Percentiles rank a stretch among this genome's conserved stretches.
These are phyloP conservation scores for Chlorella sp. DNA, from an alignment of 139 green algal genomes.

Conservation along the genomic window DNA sequence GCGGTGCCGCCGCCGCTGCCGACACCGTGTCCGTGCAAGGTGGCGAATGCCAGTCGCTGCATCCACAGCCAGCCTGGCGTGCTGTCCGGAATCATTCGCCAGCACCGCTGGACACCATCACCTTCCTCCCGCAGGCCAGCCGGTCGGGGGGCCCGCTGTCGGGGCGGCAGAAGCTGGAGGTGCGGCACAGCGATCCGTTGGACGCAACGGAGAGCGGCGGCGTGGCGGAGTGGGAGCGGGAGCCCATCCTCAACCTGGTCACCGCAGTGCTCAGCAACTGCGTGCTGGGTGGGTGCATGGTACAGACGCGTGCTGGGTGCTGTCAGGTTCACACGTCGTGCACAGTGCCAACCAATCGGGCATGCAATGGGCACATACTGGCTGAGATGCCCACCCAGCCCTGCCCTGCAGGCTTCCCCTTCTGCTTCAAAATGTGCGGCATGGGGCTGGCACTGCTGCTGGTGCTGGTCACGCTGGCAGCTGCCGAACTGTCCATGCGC, in stretches of 20 bases:
- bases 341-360: not conserved
- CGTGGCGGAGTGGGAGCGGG: constrained; percentile 10
- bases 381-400: not conserved
- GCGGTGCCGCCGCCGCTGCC: no score
- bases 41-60: no score
- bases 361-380: not conserved
- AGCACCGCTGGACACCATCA: no score
- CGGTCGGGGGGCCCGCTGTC: not conserved
- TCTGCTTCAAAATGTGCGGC: constrained; percentile 52
- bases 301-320: not conserved
- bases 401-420: constrained; percentile 41
- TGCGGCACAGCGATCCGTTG: constrained; percentile 19
- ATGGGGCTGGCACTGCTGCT: constrained; percentile 71
- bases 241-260: constrained; percentile 31
- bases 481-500: constrained; percentile 70
- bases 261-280: constrained; percentile 74
- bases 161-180: not conserved
- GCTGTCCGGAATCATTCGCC: no score
- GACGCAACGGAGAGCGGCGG: not conserved
- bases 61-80: no score
- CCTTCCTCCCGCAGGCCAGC: constrained; percentile 13
- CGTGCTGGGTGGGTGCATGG: constrained; percentile 53
- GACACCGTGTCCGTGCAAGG: no score
- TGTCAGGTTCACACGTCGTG: not conserved
- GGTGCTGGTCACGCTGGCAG: constrained; percentile 69